Conservation (phyloP, 805 yeast species). For the Grigorovia transvaalensis region DNA sequence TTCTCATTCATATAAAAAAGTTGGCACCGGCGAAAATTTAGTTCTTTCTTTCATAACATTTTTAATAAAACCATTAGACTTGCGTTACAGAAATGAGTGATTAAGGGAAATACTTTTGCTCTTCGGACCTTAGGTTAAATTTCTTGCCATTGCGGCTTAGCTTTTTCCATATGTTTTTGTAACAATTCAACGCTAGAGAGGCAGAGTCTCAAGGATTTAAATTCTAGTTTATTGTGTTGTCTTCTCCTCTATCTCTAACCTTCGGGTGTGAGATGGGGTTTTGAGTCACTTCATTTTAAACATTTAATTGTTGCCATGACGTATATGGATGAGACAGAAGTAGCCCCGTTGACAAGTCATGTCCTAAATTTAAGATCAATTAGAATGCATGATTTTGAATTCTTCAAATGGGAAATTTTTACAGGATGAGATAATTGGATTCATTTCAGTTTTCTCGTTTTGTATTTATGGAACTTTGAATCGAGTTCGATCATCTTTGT, state of each 20-base stretch:
- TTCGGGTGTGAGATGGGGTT: slow-evolving; percentile 27
- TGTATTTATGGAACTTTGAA: slow-evolving; percentile 18
- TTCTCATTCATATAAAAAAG: slow-evolving; percentile 1
- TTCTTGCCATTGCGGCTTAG: slow-evolving; percentile 28
- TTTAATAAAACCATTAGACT: slow-evolving; percentile 16
- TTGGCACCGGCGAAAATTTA: neutral
- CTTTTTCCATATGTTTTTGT: slow-evolving; percentile 17
- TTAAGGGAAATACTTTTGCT: slow-evolving; percentile 21
- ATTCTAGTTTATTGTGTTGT: slow-evolving; percentile 6
- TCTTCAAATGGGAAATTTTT: slow-evolving; percentile 14
- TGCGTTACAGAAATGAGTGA: slow-evolving; percentile 15
- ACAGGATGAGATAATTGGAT: slow-evolving; percentile 4
- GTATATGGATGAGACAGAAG: slow-evolving; percentile 53
- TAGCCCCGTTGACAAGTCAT: slow-evolving; percentile 94
- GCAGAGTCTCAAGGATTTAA: slow-evolving; percentile 34
- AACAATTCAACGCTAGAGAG: slow-evolving; percentile 70
- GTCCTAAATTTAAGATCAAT: slow-evolving; percentile 46
- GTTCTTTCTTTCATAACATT: neutral
- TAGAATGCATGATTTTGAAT: slow-evolving; percentile 34
- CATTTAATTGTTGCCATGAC: slow-evolving; percentile 42
- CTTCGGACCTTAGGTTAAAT: slow-evolving; percentile 9
- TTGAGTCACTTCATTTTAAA: slow-evolving; percentile 18
- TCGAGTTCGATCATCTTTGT: slow-evolving; percentile 56
- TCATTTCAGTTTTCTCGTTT: neutral
- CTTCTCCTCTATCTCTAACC: slow-evolving; percentile 28